Conservation (phyloP, 2,329 filamentous ascomycete species). For the Fusarium clavum region DNA sequence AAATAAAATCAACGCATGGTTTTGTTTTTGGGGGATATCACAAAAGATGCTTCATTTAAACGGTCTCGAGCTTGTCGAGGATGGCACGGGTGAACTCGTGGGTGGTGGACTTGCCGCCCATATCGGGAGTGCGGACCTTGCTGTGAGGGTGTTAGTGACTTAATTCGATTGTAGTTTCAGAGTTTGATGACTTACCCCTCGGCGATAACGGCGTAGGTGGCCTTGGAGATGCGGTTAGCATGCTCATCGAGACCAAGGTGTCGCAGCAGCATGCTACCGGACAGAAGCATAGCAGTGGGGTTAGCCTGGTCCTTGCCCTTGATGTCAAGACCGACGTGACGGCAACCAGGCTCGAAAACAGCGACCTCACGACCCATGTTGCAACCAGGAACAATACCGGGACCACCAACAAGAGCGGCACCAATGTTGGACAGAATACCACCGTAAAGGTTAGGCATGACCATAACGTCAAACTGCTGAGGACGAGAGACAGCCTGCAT, state of each 20-base stretch:
- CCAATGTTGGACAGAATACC: slow-evolving; percentile 99
- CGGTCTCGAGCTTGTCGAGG: slow-evolving; percentile 91
- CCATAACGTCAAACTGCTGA: slow-evolving; percentile 99
- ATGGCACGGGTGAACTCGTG: slow-evolving; percentile 96
- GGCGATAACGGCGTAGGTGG: slow-evolving; percentile 80
- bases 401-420: slow-evolving; percentile 94
- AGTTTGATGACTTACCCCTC: slow-evolving; percentile 79
- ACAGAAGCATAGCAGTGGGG: slow-evolving; percentile 94
- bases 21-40: slow-evolving; percentile 43
- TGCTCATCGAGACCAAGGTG: slow-evolving; percentile 98
- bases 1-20: slow-evolving; percentile 33
- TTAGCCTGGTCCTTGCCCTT: slow-evolving; percentile 99
- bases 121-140: slow-evolving; percentile 89
- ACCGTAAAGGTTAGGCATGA: slow-evolving; percentile 99
- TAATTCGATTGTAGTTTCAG: background rate
- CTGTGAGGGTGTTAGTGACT: slow-evolving; percentile 64
- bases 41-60: slow-evolving; percentile 59
- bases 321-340: slow-evolving; percentile 99
- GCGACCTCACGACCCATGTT: slow-evolving; percentile 99
- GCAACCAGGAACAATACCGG: slow-evolving; percentile 96
- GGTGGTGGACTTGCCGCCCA: slow-evolving; percentile 91
- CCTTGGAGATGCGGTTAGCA: slow-evolving; percentile 97
- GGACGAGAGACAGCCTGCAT: slow-evolving; percentile 98
- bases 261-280: slow-evolving; percentile 95
- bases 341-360: slow-evolving; percentile 98